Conservation (phyloP, 2,329 filamentous ascomycete species). For the Myriosclerotinia curreyana region DNA sequence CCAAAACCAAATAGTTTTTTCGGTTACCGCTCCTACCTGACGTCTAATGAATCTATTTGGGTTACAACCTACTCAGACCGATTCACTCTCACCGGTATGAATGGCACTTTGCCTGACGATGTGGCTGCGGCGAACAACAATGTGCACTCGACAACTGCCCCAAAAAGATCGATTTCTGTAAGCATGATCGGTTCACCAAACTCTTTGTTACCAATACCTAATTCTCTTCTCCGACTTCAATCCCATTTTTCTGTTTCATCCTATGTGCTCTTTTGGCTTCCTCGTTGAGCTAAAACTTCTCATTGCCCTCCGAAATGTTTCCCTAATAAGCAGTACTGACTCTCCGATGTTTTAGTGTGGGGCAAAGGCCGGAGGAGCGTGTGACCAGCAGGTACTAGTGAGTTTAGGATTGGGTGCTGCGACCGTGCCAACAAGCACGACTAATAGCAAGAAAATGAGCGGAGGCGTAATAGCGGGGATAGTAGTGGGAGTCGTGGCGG, state of each 20-base stretch:
- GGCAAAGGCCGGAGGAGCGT: slow-evolving; percentile 8
- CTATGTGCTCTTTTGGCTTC: no score
- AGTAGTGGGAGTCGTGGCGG: slow-evolving; percentile 1
- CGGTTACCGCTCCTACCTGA: slow-evolving; percentile 13
- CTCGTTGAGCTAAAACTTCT: no score
- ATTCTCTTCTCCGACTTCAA: no score
- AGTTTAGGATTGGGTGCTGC: neutral
- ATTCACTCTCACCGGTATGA: slow-evolving; percentile 18
- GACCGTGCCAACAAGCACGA: neutral
- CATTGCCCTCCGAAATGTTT: no score
- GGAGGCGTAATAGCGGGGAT: neutral
- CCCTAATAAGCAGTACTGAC: no score
- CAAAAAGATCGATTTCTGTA: slow-evolving; percentile 1
- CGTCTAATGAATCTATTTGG: slow-evolving; percentile 17
- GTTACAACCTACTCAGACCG: slow-evolving; percentile 17
- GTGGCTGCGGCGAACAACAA: slow-evolving; percentile 8
- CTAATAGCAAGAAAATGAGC: neutral
- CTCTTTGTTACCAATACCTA: no score
- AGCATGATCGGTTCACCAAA: no score
- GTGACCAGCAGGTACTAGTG: slow-evolving; percentile 6
- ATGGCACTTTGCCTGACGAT: slow-evolving; percentile 5
- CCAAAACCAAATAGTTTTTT: slow-evolving; percentile 9
- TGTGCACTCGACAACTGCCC: slow-evolving; percentile 1
- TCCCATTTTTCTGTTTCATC: no score
- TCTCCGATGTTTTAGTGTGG: neutral